Evolutionary conservation across 495 filamentous ascomycete genomes (phyloP).

Genomic region (Haplographium delicatum): DNA sequence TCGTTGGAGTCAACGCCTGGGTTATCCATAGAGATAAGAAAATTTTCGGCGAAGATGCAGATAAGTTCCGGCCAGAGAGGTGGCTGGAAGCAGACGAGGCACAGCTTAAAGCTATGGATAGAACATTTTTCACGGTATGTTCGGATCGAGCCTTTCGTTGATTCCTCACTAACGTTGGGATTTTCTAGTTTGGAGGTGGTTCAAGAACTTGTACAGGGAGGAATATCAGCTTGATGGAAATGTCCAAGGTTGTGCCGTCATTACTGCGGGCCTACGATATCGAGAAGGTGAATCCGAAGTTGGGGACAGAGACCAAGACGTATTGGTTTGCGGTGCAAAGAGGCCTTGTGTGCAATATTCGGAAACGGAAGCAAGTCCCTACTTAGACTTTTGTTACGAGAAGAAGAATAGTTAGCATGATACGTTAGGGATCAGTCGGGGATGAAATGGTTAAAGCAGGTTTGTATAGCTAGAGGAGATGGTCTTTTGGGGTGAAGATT

Average conservation of each 20-base stretch:
- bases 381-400: too few species aligned
- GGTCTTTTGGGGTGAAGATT: too few species aligned
- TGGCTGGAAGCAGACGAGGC: not conserved
- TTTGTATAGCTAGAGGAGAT: too few species aligned
- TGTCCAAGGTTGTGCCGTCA: not conserved
- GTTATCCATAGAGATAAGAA: conserved; percentile 41
- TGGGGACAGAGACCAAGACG: not conserved
- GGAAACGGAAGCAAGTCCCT: too few species aligned
- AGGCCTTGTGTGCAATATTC: too few species aligned
- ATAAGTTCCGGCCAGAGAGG: not conserved
- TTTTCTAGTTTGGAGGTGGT: not conserved
- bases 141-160: not conserved
- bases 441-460: too few species aligned
- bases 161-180: not conserved
- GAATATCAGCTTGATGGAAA: conserved; percentile 1
- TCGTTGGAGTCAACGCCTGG: conserved; percentile 47
- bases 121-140: not conserved
- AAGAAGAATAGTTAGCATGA: too few species aligned
- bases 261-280: not conserved
- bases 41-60: conserved; percentile 34
- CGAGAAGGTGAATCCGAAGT: not conserved
- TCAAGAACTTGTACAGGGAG: not conserved
- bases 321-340: conserved; percentile 1
- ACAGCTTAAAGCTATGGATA: not conserved
- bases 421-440: too few species aligned